Evolutionary conservation across 768 basidiomycete genomes (phyloP), one percentile per base, ranked within the genome.

Genomic region (Agrocybe praecox): DNA sequence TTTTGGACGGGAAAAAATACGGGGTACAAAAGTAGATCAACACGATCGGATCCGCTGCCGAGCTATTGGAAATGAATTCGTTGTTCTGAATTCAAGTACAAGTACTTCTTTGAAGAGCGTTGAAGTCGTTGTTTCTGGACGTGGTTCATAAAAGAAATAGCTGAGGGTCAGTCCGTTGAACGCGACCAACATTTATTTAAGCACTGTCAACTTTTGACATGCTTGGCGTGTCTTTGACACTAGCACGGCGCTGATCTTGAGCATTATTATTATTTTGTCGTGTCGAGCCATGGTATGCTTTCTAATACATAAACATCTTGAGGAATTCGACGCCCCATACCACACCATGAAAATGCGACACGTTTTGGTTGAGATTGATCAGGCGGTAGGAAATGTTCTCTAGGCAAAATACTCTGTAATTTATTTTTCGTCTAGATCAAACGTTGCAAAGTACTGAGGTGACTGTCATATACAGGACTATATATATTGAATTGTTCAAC

Each of bases 21-120:
- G 58, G 56, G 59, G 62, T 49, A 46, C 54, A 53, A 62, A 60
- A 63, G 55, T 46, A 55, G 32, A 44, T 43, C 33, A 58, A 55
- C 53, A 59, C 56, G 59, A 59, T 59, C 58, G 44, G 58, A 52
- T 62, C 56, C 62, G 56, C 52, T 46, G 33, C 29, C 19, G 18
- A 9, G 43, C 29, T 53, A 29, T 29, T 29, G 26, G 26, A 29
- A 29, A 29, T 29, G 24, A 26, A 21, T 15, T 4, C 14, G 14
- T 40, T 40, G 33, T 40, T 23, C 29, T 24, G 42, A 29, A 29
- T 53, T 43, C 26, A 29, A 21, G 26, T 49, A n/a, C n/a, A n/a
- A n/a, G n/a, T n/a, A n/a, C n/a, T n/a, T n/a, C n/a, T n/a, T n/a
- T n/a, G n/a, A n/a, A n/a, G n/a, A n/a, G n/a, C n/a, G 26, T 29